Evolutionary conservation across 2,329 filamentous ascomycete genomes (phyloP), one percentile per base, ranked within the genome.

Genomic region (Capronia americana): DNA sequence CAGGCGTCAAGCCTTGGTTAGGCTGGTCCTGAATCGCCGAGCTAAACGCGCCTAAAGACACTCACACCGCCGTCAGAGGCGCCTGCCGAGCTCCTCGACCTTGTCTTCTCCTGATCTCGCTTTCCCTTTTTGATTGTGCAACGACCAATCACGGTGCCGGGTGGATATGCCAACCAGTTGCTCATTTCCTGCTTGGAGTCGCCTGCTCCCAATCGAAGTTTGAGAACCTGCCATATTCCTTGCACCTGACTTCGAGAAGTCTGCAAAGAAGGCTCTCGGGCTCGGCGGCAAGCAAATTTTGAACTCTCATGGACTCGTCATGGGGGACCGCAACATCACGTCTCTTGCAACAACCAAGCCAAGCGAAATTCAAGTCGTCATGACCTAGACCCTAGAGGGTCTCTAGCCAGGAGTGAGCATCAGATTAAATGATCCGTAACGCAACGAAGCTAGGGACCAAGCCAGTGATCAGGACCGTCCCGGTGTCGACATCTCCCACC

Each of bases 11-110:
- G 23, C n/a, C 5, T 11, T 12, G 10, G 17, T 20, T 28, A 32
- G 26, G 41, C 17, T 26, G 14, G 57, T 17, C 57, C 44, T 41
- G 50, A 59, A 17, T 23, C 57, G 44, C 26, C 57, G 28, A 51
- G 57, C 48, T 51, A 51, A 14, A 51, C 48, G 48, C 48, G 48
- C 57, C 24, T 20, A 20, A 1, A 59, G 20, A 23, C 46, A 38
- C 57, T n/a, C 57, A 50, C 41, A 50, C 41, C 57, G 57, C 24
- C 41, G 57, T 24, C 44, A 34, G 11, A 48, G 41, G 28, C 57
- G 57, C 57, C 28, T 26, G 4, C 26, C 41, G 44, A 30, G 26
- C 28, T 51, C 14, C 24, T 46, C 57, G 20, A 51, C 11, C 57
- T 50, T 38, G 38, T 24, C 30, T 59, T 59, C 57, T 34, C 30